Base-by-base conservation (phyloP, 257 asterid genomes). In the Jacaranda mimosifolia region DNA sequence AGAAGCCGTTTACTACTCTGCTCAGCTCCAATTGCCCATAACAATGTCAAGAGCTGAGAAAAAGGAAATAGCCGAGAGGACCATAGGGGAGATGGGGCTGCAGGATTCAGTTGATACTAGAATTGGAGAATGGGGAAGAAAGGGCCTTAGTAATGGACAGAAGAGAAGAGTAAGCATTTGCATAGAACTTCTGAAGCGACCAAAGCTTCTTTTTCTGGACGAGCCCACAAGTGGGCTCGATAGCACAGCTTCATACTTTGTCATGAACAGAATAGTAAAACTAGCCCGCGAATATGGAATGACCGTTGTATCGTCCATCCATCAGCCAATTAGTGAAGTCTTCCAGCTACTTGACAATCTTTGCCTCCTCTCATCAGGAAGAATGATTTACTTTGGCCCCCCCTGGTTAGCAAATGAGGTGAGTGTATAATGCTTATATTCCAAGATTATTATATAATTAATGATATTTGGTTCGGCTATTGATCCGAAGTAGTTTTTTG, bases 201-300 rank as follows among this genome's bases (percentile, higher is more conserved):
- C 90, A 0, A 86, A 82, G 65, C 94, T 88, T 55, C 89, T 87
- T 17, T 87, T 91, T 80, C 91, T 91, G 4, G 96, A 89, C 52
- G 94, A 91, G 71, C 97, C 92, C 3, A 87, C 94, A 43, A 89
- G 92, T 66, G 94, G 94, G 15, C 90, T 91, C 6, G 94, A 91
- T 21, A 86, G 91, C 62, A 94, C 92, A 8, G 89, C 97, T 66
- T 85, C 89, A 0, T 85, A 77, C 79, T 80, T 73, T 26, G 82
- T 86, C 57, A 81, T 87, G 87, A 82, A 68, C 73, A 77, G 86
- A 53, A 87, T 89, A 9, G 84, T 77, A 3, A 81, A 83, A 53
- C 85, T 89, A 9, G 81, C 94, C 0, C 70, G 70, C 2, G 84
- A 87, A 43, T 82, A 87, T 73, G 86, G 79, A 58, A 86, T 87